Base-by-base conservation (phyloP, 1,139 yeast genomes). In the Pichia sp. region DNA sequence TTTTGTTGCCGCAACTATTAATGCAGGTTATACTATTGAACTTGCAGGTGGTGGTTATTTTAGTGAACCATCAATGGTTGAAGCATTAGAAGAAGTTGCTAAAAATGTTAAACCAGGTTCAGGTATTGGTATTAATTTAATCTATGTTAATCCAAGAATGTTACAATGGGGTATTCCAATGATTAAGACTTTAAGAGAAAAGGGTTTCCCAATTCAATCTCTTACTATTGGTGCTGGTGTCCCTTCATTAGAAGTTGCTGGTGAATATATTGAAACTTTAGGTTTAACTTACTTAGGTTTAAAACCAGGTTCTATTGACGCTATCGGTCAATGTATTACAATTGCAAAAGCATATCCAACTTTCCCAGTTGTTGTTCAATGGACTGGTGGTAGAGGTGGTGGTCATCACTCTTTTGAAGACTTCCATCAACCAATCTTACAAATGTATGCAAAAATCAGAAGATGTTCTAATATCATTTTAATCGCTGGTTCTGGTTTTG, bases 311-410 rank as follows among this genome's bases (percentile, higher is more conserved):
- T 87, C 97, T 23, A 76, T 89, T 50, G 98, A 92, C 55, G 87
- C 97, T 38, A 89, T 92, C 59, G 74, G 81, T 54, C 94, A 85
- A 66, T 87, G 82, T 54, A 81, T 92, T 58, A 70, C 83, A 49
- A 92, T 92, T 63, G 98, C 99, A 42, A 89, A 87, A 65, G 90
- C 95, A 43, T 95, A 90, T 69, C 98, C 98, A 56, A 71, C 66
- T 51, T 92, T 94, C 89, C 98, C 98, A 55, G 87, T 92, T 61
- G 90, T 92, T 48, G 73, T 92, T 59, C 98, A 92, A 75, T 92
- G 99, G 99, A 92, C 99, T 53, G 98, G 97, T 77, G 99, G 99
- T 67, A 90, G 99, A 78, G 99, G 97, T 72, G 99, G 99, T 77
- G 99, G 99, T 63, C 99, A 92, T 67, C 99, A 92, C 69, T 90